phyloP scores from a whole-genome alignment of 805 yeast species.

The Kluyveromyces lactis region DNA sequence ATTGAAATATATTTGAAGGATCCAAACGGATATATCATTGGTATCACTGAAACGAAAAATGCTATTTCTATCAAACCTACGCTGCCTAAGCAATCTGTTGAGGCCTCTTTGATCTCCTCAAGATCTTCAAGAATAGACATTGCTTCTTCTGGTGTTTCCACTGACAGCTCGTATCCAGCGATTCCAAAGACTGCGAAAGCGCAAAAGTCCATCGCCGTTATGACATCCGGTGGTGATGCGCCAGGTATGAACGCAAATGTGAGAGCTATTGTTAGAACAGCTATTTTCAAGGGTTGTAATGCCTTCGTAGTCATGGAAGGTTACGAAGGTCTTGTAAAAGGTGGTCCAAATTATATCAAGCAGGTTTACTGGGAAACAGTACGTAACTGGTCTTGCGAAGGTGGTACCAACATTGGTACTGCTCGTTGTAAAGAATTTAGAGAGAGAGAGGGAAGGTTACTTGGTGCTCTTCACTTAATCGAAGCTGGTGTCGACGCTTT shows the following conservation, averaged over 20 bases:
- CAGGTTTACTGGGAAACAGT: constrained; percentile 70
- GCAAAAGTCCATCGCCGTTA: constrained; percentile 54
- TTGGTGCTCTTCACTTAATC: constrained; percentile 58
- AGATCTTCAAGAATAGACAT: constrained; percentile 19
- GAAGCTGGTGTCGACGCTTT: constrained; percentile 68
- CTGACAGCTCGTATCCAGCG: constrained; percentile 13
- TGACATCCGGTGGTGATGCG: constrained; percentile 80
- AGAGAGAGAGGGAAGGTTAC: constrained; percentile 56
- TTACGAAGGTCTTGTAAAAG: constrained; percentile 62
- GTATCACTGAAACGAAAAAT: constrained; percentile 59
- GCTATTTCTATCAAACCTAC: constrained; percentile 43
- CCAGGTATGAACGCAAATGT: constrained; percentile 78
- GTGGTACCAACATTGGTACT: constrained; percentile 76
- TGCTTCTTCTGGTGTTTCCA: constrained; percentile 12
- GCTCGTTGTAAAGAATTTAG: constrained; percentile 64
- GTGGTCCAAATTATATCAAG: constrained; percentile 45
- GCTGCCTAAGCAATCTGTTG: constrained; percentile 8
- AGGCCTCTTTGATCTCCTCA: constrained; percentile 14
- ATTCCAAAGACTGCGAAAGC: constrained; percentile 32
- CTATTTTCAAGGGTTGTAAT: constrained; percentile 56
- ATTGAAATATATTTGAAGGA: constrained; percentile 69
- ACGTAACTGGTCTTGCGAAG: constrained; percentile 58
- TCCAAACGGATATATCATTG: constrained; percentile 76
- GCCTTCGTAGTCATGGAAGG: constrained; percentile 68
- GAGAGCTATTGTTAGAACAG: constrained; percentile 62